A percentile compares a stretch with the other conserved stretches of the same genome.
Conservation (phyloP, 768 basidiomycete genomes). For the Xerocomus spinulosus region DNA sequence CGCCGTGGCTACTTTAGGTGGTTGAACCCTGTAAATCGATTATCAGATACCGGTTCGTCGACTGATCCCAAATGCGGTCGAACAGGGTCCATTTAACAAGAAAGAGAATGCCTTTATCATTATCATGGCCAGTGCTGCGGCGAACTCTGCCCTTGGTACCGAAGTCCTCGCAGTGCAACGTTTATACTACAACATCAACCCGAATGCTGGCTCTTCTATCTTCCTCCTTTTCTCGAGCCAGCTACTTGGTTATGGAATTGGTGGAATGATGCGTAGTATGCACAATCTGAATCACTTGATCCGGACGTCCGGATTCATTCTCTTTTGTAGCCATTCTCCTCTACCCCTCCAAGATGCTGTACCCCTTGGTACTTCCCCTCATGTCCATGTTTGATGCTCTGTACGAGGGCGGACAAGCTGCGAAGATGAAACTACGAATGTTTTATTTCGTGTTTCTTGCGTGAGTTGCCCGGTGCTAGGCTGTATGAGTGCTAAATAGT, state of each 20-base stretch:
- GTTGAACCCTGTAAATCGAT: slow-evolving; percentile 43
- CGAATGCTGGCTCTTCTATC: slow-evolving; percentile 44
- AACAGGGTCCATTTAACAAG: slow-evolving; percentile 53
- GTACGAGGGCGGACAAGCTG: slow-evolving; percentile 37
- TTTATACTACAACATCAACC: slow-evolving; percentile 48
- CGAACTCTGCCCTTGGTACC: slow-evolving; percentile 50
- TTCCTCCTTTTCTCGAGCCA: slow-evolving; percentile 39
- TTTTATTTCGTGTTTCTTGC: slow-evolving; percentile 19
- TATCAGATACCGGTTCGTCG: background rate
- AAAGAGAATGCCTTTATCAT: slow-evolving; percentile 56
- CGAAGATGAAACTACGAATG: slow-evolving; percentile 38
- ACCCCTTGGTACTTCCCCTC: slow-evolving; percentile 31
- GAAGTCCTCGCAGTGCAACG: slow-evolving; percentile 54
- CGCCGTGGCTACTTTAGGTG: slow-evolving; percentile 39
- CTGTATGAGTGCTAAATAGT: background rate
- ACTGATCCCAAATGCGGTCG: background rate
- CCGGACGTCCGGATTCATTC: background rate
- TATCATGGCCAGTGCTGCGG: slow-evolving; percentile 54
- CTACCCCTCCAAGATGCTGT: slow-evolving; percentile 44
- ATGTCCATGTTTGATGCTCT: slow-evolving; percentile 31
- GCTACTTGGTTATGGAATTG: slow-evolving; percentile 48
- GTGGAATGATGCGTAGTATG: slow-evolving; percentile 48
- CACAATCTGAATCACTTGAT: background rate
- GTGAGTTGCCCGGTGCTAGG: slow-evolving; percentile 26
- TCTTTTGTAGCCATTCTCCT: slow-evolving; percentile 24